These are phyloP conservation scores for Aspergillus pseudoterreus DNA, from an alignment of 2,329 filamentous ascomycete genomes.

Conservation along the genomic window DNA sequence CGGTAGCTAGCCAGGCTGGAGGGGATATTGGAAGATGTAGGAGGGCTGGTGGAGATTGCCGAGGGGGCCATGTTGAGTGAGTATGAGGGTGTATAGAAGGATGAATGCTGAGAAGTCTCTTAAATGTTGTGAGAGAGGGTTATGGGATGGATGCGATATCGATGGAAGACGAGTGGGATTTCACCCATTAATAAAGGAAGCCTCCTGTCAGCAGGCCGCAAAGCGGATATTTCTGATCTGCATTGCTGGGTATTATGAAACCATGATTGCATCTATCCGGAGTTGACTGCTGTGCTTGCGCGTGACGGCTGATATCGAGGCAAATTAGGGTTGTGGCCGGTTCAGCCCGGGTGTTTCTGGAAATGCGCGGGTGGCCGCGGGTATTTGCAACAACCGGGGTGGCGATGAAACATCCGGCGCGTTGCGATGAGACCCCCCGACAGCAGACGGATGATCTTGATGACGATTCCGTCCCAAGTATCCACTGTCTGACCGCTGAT, in stretches of 20 bases:
- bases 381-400: conserved; percentile 15
- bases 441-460: neutral
- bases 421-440: neutral
- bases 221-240: conserved; percentile 2
- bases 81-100: neutral
- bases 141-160: neutral
- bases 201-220: neutral
- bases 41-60: conserved; percentile 26
- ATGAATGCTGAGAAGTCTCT: neutral
- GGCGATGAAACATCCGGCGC: neutral
- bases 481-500: neutral
- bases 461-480: neutral
- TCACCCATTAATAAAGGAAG: neutral
- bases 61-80: conserved; percentile 26
- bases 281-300: neutral
- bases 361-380: conserved; percentile 10
- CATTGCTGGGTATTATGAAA: neutral
- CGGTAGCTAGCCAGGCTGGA: conserved; percentile 50
- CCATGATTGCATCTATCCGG: neutral
- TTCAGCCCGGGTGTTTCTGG: conserved; percentile 11
- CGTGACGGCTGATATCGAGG: neutral
- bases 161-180: neutral
- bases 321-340: conserved; percentile 9
- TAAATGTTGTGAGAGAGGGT: neutral
- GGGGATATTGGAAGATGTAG: conserved; percentile 14